A percentile compares a stretch with the other conserved stretches of the same genome.
phyloP scores from a whole-genome alignment of 768 basidiomycete species.

The Russula vinacea region DNA sequence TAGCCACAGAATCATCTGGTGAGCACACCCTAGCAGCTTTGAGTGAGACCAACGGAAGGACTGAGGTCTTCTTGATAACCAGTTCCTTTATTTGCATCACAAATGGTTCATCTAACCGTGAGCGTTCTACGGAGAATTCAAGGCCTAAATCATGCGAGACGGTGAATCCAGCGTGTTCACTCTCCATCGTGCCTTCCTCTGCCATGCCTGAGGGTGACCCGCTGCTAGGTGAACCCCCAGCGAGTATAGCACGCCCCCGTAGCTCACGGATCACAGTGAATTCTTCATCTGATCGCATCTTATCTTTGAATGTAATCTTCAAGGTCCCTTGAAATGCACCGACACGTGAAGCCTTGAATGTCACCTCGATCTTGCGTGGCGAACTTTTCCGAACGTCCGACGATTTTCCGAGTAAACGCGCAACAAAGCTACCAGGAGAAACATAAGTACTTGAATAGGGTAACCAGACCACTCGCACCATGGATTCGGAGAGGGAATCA shows the following conservation, averaged over 20 bases:
- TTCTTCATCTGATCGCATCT: neutral
- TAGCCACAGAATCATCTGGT: neutral
- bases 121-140: slow-evolving; percentile 15
- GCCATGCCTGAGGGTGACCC: neutral
- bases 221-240: neutral
- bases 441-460: neutral
- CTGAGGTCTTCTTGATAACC: slow-evolving; percentile 7
- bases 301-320: slow-evolving; percentile 11
- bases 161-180: slow-evolving; percentile 5
- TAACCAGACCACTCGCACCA: slow-evolving; percentile 2
- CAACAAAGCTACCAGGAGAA: slow-evolving; percentile 7
- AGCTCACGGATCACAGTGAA: slow-evolving; percentile 17
- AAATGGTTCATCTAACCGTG: neutral
- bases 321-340: slow-evolving; percentile 7
- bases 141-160: slow-evolving; percentile 22
- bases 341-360: slow-evolving; percentile 9
- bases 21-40: slow-evolving; percentile 1
- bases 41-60: neutral
- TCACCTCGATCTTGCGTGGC: slow-evolving; percentile 6
- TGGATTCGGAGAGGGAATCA: neutral
- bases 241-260: neutral
- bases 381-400: neutral
- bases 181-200: neutral
- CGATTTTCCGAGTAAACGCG: neutral
- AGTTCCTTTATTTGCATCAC: slow-evolving; percentile 4